Evolutionary conservation across 192 early-diverging fungal genomes (phyloP), one percentile per base, ranked within the genome.

Genomic region (Dissophora ornata): DNA sequence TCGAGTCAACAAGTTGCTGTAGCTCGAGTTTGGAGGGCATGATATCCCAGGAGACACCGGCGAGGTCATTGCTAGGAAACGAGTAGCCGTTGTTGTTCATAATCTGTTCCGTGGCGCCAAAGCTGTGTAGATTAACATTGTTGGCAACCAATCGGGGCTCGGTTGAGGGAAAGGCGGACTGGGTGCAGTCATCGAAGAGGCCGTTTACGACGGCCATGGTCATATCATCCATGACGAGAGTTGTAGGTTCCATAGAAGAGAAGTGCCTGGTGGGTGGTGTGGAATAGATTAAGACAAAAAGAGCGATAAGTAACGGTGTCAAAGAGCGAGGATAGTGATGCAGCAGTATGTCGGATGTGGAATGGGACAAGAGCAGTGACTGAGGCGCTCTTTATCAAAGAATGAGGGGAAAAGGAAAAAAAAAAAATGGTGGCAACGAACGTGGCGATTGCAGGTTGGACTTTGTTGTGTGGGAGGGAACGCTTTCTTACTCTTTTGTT

Each of bases 21-120:
- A 41, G 36, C 26, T 61, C 38, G 21, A 49, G 45, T 47, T 67
- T 77, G 34, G 73, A 56, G 1, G 45, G 32, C 8, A 38, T 10
- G 21, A 55, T 16, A 9, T 67, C 65, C 73, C 73, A 77, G 19
- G 73, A 40, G 8, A 54, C 21, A 10, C n/a, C 7, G 30, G 41
- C 61, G 19, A 63, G 53, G 4, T 58, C 59, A 19, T 41, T 53
- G 61, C 45, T 50, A 0, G 59, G 46, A 25, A 50, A 71, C 28
- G 53, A 40, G 30, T n/a, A 58, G 45, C 45, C 30, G 57, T 71
- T 52, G 29, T 47, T 22, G 59, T 25, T 18, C 15, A 58, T 40
- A 15, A 24, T 29, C 4, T 57, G 33, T 18, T 34, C 49, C 22
- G 40, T 18, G 24, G 57, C n/a, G 36, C 28, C 30, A 53, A 59